Evolutionary conservation across 139 green algal species (phyloP), one percentile per base, ranked within the genome.

Genomic region (Desmodesmus armatus): DNA sequence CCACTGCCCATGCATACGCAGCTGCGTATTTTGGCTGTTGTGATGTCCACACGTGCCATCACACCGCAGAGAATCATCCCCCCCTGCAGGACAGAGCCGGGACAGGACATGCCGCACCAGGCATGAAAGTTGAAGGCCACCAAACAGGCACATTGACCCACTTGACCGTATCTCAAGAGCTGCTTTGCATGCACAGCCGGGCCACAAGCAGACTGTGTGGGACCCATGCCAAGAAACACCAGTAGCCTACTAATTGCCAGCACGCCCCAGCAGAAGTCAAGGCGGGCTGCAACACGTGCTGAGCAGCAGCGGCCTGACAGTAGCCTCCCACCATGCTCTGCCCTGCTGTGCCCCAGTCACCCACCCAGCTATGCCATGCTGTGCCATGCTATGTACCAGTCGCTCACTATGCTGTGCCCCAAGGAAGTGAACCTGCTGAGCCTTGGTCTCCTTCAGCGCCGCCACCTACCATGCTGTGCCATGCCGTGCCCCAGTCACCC

Each of bases 31-130:
- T 51, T 73, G n/a, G 62, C 74, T 25, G 85, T 79, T n/a, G 85
- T 60, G 35, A 37, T 77, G 33, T 87, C 89, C 1, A 71, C 78
- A 9, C 83, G 78, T n/a, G 85, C 87, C 78, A 93, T 77, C 40
- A 88, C 60, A 4, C 83, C 82, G 27, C 84, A 90, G 27, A 93
- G 67, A 37, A 91, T 89, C 89, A 93, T 93, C 60, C 89, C 89
- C 29, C 83, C 78, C 76, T 82, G 49, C 35, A 73, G n/a, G 7
- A 39, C 29, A 40, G 15, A 2, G 62, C 21, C 25, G 58, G 21
- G 25, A 23, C 58, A 4, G 58, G 21, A 31, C 13, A 19, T 35
- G 58, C 58, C n/a, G 58, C 23, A 31, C 13, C 58, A 67, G 58
- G 9, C 62, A 70, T n/a, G n/a, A n/a, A n/a, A n/a, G n/a, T n/a